Base-by-base conservation (phyloP, 768 basidiomycete species). In the Asterophora lycoperdoides region DNA sequence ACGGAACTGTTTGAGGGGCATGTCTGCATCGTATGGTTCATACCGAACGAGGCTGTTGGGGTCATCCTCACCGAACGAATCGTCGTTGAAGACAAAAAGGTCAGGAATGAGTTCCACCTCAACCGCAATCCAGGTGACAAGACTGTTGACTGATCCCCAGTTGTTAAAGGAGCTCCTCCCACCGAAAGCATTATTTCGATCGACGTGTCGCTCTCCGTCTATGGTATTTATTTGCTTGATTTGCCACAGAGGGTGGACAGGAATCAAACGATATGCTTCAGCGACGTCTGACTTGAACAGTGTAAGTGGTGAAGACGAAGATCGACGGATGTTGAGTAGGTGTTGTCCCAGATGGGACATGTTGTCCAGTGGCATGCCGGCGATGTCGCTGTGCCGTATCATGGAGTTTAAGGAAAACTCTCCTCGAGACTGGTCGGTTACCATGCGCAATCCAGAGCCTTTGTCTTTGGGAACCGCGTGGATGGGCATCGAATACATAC, bases 171-270 rank as follows among this genome's bases (percentile, higher is more conserved):
- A 65, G 0, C 48, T 61, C 0, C 37, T 10, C 1, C 54, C 52
- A 0, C 69, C 63, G 39, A 71, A 70, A 7, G 49, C 44, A 15
- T 62, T 62, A 3, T 40, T 19, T 0, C 54, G 29, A 19, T 71
- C 65, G 0, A 71, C 48, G 43, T 65, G 51, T 0, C 28, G 23
- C 0, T n/a, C 2, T 0, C 58, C 60, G 7, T 64, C 55, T 9
- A 73, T 46, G 0, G 43, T 55, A 6, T 67, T 57, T 0, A 72
- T 44, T 32, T 76, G 74, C 11, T 68, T 68, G 1, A 75, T 50
- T 41, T 77, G 71, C 72, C 71, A 75, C 0, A 56, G 38, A 0
- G 64, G 68, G 36, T 73, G 67, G 53, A 73, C 56, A 0, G 72
- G 75, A 6, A 71, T 42, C 0, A 62, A 58, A 0, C 64, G 52